Evolutionary conservation across 305 asterid species (phyloP).

Genomic region (Solanum chacoense): DNA sequence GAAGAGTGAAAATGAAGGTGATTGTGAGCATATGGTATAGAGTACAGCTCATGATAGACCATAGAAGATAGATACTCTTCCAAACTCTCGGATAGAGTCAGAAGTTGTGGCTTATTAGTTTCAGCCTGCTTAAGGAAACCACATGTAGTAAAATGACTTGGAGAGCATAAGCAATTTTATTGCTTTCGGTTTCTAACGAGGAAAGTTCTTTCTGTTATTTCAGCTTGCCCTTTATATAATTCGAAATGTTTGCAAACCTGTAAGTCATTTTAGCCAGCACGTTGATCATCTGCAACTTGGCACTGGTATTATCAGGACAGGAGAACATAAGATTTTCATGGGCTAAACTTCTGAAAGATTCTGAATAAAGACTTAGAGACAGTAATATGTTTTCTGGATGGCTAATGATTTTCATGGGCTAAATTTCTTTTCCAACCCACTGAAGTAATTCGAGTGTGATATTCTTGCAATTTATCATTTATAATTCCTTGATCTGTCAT

Average conservation of each 20-base stretch:
- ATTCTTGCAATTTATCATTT: neutral
- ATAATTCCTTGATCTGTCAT: too few relatives aligned
- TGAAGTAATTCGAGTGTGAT: too few relatives aligned
- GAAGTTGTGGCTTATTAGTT: neutral
- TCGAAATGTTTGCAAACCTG: neutral
- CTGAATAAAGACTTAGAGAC: too few relatives aligned
- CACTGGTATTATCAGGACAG: neutral
- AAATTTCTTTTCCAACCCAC: neutral
- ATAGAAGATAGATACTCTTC: neutral
- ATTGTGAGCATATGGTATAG: neutral
- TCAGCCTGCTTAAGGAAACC: neutral
- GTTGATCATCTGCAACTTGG: neutral
- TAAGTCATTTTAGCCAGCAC: neutral
- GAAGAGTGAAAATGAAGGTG: neutral
- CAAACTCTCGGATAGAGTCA: neutral
- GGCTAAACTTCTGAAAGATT: too few relatives aligned
- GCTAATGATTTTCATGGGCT: neutral
- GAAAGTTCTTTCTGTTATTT: constrained; percentile 2
- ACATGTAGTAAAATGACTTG: neutral
- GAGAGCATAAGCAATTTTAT: neutral
- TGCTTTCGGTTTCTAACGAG: neutral
- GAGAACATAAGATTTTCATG: neutral
- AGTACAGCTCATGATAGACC: neutral
- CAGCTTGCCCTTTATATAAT: constrained; percentile 66
- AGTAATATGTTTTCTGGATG: too few relatives aligned